A percentile compares a stretch with the other conserved stretches of the same genome.
These are phyloP conservation scores for Crepidotus variabilis DNA, from an alignment of 768 basidiomycete species.

Conservation along the genomic window DNA sequence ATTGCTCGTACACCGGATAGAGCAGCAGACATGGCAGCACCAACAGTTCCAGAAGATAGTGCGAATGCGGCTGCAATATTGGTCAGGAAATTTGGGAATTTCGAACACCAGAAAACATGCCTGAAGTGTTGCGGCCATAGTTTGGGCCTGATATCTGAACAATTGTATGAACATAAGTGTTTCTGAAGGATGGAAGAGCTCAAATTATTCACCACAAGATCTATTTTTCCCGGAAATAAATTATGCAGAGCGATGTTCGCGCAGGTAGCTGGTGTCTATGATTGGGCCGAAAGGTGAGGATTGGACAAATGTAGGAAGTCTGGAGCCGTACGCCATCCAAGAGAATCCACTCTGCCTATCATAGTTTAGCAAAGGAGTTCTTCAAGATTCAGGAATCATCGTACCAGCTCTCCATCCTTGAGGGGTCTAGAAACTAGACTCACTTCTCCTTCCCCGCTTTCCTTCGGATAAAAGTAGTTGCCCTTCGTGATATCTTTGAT, in stretches of 20 bases:
- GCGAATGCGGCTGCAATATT: slow-evolving; percentile 67
- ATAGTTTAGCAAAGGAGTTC: neutral
- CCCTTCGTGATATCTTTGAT: slow-evolving; percentile 72
- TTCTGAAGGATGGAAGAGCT: neutral
- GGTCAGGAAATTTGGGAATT: slow-evolving; percentile 1
- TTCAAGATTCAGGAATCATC: slow-evolving; percentile 7
- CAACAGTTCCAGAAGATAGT: slow-evolving; percentile 89
- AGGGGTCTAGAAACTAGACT: slow-evolving; percentile 60
- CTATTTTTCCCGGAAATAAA: slow-evolving; percentile 77
- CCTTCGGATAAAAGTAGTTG: slow-evolving; percentile 71
- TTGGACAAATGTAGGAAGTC: neutral
- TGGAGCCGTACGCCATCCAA: slow-evolving; percentile 65
- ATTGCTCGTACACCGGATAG: slow-evolving; percentile 72
- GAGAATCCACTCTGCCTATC: slow-evolving; percentile 82
- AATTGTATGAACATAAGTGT: neutral
- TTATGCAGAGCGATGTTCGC: slow-evolving; percentile 90
- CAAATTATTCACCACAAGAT: slow-evolving; percentile 69
- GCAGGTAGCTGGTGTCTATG: slow-evolving; percentile 89
- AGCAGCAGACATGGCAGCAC: slow-evolving; percentile 81
- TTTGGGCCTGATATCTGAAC: slow-evolving; percentile 81
- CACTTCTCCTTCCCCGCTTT: slow-evolving; percentile 69
- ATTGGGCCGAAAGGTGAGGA: slow-evolving; percentile 1
- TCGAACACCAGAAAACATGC: slow-evolving; percentile 31
- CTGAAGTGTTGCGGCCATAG: slow-evolving; percentile 78
- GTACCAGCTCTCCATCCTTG: slow-evolving; percentile 66